phyloP scores from a whole-genome alignment of 305 asterid genomes.

The Caryopteris hybrid region DNA sequence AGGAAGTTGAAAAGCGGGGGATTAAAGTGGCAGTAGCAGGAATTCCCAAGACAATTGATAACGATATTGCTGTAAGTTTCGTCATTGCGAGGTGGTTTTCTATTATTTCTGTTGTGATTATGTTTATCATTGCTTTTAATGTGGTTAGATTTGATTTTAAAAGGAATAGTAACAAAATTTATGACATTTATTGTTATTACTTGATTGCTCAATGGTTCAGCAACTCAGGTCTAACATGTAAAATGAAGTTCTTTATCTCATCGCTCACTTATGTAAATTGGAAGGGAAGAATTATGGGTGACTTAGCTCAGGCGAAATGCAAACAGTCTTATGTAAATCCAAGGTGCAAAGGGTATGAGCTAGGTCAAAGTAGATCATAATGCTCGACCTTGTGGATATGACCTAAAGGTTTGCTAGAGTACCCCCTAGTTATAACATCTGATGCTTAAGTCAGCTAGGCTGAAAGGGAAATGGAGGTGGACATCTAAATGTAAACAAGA shows the following conservation, averaged over 20 bases:
- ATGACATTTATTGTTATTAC: neutral
- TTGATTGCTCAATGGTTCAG: neutral
- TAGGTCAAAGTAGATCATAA: neutral
- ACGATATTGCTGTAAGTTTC: constrained; percentile 55
- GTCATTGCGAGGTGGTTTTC: neutral
- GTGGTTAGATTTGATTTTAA: too few species aligned
- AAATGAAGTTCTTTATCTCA: constrained; percentile 12
- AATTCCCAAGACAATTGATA: constrained; percentile 69
- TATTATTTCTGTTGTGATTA: constrained; percentile 9
- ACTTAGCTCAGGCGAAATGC: neutral
- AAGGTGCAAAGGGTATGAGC: neutral
- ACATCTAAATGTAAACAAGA: neutral
- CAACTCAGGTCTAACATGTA: constrained; percentile 3
- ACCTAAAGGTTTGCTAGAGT: neutral
- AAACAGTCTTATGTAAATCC: neutral
- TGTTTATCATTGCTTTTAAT: too few species aligned
- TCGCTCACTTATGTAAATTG: neutral
- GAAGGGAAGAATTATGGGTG: neutral
- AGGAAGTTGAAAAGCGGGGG: constrained; percentile 91
- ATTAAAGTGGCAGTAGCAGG: constrained; percentile 87
- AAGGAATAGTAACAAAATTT: too few species aligned
- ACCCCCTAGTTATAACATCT: neutral
- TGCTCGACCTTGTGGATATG: neutral
- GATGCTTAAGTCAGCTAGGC: neutral
- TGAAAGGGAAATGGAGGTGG: neutral